phyloP scores from a whole-genome alignment of 768 basidiomycete species.

The Pisolithus microcarpus region DNA sequence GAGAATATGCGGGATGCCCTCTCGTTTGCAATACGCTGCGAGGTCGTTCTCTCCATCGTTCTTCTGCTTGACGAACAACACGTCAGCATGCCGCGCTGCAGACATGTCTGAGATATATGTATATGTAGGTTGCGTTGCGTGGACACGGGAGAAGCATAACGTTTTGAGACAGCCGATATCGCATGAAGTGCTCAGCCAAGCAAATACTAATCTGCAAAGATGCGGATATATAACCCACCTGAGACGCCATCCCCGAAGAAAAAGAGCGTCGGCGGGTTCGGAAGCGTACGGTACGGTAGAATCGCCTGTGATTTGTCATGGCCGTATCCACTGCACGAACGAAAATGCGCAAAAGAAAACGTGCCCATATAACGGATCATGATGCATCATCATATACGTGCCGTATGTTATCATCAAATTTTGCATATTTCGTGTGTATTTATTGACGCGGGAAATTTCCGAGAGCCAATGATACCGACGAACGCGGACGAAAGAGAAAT shows the following conservation, averaged over 20 bases:
- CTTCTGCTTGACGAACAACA: slow-evolving; percentile 90
- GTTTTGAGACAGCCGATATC: no score
- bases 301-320: slow-evolving; percentile 98
- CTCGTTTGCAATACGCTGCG: slow-evolving; percentile 69
- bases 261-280: slow-evolving; percentile 63
- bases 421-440: no score
- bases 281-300: slow-evolving; percentile 47
- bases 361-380: not conserved
- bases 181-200: not conserved
- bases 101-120: slow-evolving; percentile 60
- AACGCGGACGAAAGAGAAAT: no score
- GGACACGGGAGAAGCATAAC: no score
- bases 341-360: not conserved
- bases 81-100: slow-evolving; percentile 86
- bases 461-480: no score
- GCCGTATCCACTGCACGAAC: slow-evolving; percentile 60
- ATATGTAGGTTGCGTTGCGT: not conserved
- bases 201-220: not conserved
- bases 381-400: not conserved
- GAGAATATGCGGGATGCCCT: slow-evolving; percentile 71
- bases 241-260: slow-evolving; percentile 99
- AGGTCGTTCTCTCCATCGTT: slow-evolving; percentile 73
- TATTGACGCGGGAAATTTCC: no score
- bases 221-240: slow-evolving; percentile 43
- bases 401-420: no score